Evolutionary conservation across 257 asterid genomes (phyloP), one percentile per base, ranked within the genome.

Genomic region (Jasminum sambac): DNA sequence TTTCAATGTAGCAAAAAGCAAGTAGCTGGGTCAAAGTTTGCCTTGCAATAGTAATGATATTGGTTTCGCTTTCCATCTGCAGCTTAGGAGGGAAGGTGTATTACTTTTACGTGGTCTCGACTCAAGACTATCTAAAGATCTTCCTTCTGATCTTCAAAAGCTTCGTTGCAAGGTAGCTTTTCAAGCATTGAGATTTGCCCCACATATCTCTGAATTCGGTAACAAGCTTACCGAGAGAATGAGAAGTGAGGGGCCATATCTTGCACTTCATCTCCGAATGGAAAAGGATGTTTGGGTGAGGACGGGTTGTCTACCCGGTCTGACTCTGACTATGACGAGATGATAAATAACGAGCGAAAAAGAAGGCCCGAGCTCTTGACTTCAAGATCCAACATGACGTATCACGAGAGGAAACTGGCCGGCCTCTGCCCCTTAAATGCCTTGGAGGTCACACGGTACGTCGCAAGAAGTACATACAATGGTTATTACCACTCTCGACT

Each of bases 261-360:
- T 92, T 37, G 96, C 98, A 23, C 96, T 92, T 75, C 98, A 92
- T 84, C 87, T 92, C 38, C 83, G 96, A 68, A 90, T 92, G 96
- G 98, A 92, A 50, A 91, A 94, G 81, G 98, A 92, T 64, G 98
- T 92, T 0, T 92, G 98, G 98, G 98, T 92, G 11, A 84, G 98
- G 69, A 92, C 98, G 0, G 98, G 98, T 3, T 92, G 98, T 65
- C 96, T 92, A 41, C 98, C 98, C 0, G 96, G 98, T 60, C 88
- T 92, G 13, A 83, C 69, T 44, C 71, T 0, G 78, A 82, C 57
- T 87, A 78, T 37, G 96, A 92, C 64, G 89, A 88, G 67, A 88
- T 92, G 84, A 85, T 92, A 67, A 80, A 75, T 30, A 80, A 87
- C 21, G 96, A 92, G 82, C 75, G 98, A 64, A 88, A 85, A 75